Base-by-base conservation (phyloP, 176 grass and related monocot genomes). In the Avena insularis region DNA sequence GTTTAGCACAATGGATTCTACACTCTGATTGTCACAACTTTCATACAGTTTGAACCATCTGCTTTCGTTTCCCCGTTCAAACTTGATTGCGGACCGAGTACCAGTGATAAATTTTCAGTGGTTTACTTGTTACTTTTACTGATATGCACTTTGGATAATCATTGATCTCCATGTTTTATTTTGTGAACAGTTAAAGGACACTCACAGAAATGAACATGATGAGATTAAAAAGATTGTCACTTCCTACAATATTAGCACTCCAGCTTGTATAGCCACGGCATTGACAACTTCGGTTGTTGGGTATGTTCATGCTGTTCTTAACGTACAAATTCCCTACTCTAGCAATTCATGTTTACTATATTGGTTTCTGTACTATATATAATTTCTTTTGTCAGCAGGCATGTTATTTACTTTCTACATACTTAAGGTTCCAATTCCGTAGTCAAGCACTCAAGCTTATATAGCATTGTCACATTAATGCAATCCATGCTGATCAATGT, bases 161-260 rank as follows among this genome's bases (percentile, higher is more conserved):
- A 56, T 57, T 61, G 15, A 57, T n/a, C 19, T 63, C 12, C 11
- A 21, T 54, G 7, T 62, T 15, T 47, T 31, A 38, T 50, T 53
- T 51, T 84, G 7, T 66, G 40, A 60, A 54, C 87, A 96, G 96
- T 81, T 98, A 79, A 98, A 94, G 87, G 83, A 61, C 84, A 96
- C 21, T 55, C 90, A 91, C 81, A 89, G 80, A 77, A 77, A 83
- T 27, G 90, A 94, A 72, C 92, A 89, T 83, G 90, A 95, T 51
- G 93, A 98, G 90, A 94, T 98, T 77, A 98, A 94, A 86, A 96
- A 92, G 79, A 98, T 96, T 69, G 90, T 91, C 27, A 91, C 79
- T 70, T 91, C 93, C 66, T 82, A 92, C 57, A 91, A 84, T 80
- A 73, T 96, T 51, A 90, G 92, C 85, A 68, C 76, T 78, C 57